These are phyloP conservation scores for Arthrobotrys sphaeroides DNA, from an alignment of 2,329 filamentous ascomycete genomes.

Conservation along the genomic window DNA sequence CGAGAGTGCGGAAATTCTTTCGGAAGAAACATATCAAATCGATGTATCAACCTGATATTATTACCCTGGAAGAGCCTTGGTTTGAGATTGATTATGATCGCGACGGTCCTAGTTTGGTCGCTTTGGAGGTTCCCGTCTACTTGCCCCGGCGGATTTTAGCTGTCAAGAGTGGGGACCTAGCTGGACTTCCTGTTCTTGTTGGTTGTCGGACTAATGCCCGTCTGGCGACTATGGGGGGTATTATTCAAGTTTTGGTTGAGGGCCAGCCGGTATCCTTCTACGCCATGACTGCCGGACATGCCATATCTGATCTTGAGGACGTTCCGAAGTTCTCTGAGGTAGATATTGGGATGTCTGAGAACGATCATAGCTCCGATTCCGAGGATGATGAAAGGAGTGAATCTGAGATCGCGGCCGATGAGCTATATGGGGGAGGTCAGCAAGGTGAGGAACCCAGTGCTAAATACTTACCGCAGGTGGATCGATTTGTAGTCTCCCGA, in stretches of 20 bases:
- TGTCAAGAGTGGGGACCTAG: background rate
- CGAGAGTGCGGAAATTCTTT: slow-evolving; percentile 52
- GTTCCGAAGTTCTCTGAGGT: background rate
- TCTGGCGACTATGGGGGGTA: background rate
- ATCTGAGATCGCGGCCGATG: background rate
- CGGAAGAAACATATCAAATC: slow-evolving; percentile 31
- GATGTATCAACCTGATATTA: slow-evolving; percentile 35
- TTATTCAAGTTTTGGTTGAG: background rate
- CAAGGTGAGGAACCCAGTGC: too few species aligned
- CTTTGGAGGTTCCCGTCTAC: background rate
- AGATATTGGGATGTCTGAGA: background rate
- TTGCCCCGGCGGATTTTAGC: background rate
- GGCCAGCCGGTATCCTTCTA: background rate
- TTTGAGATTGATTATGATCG: slow-evolving; percentile 3
- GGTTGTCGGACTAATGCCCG: background rate
- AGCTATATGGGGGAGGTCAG: too few species aligned
- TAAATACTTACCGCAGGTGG: background rate
- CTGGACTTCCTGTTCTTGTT: background rate
- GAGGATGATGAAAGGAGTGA: background rate
- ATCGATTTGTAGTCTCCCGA: background rate
- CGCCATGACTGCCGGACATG: background rate
- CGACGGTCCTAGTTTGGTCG: background rate
- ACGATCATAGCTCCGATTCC: background rate
- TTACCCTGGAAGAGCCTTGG: background rate
- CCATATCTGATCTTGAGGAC: background rate